Conservation (phyloP, 2,329 filamentous ascomycete species). For the Stachybotrys elegans region DNA sequence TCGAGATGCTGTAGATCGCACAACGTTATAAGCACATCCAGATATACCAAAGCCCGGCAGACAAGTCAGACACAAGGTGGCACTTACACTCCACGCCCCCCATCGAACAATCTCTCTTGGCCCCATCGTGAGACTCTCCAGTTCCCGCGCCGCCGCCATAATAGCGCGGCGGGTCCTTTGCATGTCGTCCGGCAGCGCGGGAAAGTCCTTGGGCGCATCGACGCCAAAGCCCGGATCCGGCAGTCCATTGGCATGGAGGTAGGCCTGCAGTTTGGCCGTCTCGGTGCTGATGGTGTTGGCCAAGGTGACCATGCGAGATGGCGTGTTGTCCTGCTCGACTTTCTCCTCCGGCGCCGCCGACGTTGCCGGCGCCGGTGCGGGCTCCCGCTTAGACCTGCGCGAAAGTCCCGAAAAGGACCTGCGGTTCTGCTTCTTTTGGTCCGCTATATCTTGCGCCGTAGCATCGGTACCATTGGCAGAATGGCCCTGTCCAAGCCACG, state of each 20-base stretch:
- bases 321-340: background rate
- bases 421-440: slow-evolving; percentile 28
- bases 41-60: too few relatives aligned
- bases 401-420: slow-evolving; percentile 25
- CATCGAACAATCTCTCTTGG: slow-evolving; percentile 47
- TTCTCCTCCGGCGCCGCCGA: background rate
- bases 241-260: slow-evolving; percentile 36
- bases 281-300: slow-evolving; percentile 42
- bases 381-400: slow-evolving; percentile 16
- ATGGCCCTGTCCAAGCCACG: slow-evolving; percentile 23
- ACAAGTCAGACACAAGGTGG: background rate
- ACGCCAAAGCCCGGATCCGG: slow-evolving; percentile 40
- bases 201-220: slow-evolving; percentile 39
- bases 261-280: slow-evolving; percentile 43
- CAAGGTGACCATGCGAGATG: slow-evolving; percentile 38
- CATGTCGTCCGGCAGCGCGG: slow-evolving; percentile 39
- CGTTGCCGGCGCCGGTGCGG: slow-evolving; percentile 1
- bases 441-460: too few relatives aligned
- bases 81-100: slow-evolving; percentile 45
- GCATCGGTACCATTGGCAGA: background rate
- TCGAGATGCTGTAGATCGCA: slow-evolving; percentile 44
- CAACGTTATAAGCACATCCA: too few relatives aligned
- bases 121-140: slow-evolving; percentile 42
- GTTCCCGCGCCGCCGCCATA: slow-evolving; percentile 42
- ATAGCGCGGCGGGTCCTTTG: slow-evolving; percentile 40